Evolutionary conservation across 371 early-diverging fungal species (phyloP).

Genomic region (Saksenaea oblongispora): DNA sequence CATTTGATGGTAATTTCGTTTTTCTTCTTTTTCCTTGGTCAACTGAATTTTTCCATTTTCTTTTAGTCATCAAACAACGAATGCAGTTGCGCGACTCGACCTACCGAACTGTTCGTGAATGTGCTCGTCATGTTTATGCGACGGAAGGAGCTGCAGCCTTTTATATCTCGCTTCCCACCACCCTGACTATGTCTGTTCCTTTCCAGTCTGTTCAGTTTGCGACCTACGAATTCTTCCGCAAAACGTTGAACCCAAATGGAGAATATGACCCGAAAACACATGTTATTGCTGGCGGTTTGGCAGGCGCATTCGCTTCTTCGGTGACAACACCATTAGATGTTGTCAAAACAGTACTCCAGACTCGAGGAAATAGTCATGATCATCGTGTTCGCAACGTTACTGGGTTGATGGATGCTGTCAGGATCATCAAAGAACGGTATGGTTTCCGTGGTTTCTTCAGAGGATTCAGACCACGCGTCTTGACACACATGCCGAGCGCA

Average conservation of each 20-base stretch:
- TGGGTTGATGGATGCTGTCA: slow-evolving; percentile 73
- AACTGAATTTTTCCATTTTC: neutral
- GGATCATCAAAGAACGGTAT: slow-evolving; percentile 72
- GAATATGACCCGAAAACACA: slow-evolving; percentile 86
- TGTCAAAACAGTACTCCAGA: slow-evolving; percentile 91
- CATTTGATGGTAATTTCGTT: slow-evolving; percentile 78
- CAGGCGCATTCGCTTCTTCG: slow-evolving; percentile 89
- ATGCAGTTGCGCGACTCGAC: slow-evolving; percentile 84
- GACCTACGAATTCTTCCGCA: slow-evolving; percentile 83
- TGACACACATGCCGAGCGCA: slow-evolving; percentile 90
- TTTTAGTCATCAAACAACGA: slow-evolving; percentile 88
- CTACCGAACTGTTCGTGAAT: slow-evolving; percentile 68
- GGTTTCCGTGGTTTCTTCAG: slow-evolving; percentile 82
- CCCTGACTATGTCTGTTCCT: slow-evolving; percentile 89
- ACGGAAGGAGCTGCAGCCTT: slow-evolving; percentile 86
- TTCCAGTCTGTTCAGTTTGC: slow-evolving; percentile 92
- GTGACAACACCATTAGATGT: slow-evolving; percentile 95
- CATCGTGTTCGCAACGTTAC: slow-evolving; percentile 64
- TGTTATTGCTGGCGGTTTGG: slow-evolving; percentile 83
- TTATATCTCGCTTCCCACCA: slow-evolving; percentile 92
- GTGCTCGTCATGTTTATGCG: slow-evolving; percentile 63
- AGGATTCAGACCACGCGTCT: slow-evolving; percentile 82
- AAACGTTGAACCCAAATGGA: slow-evolving; percentile 74
- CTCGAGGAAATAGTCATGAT: slow-evolving; percentile 77
- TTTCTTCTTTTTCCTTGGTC: slow-evolving; percentile 2